Evolutionary conservation across 2,329 filamentous ascomycete genomes (phyloP), one percentile per base, ranked within the genome.

Genomic region (Cercospora nicotianae): DNA sequence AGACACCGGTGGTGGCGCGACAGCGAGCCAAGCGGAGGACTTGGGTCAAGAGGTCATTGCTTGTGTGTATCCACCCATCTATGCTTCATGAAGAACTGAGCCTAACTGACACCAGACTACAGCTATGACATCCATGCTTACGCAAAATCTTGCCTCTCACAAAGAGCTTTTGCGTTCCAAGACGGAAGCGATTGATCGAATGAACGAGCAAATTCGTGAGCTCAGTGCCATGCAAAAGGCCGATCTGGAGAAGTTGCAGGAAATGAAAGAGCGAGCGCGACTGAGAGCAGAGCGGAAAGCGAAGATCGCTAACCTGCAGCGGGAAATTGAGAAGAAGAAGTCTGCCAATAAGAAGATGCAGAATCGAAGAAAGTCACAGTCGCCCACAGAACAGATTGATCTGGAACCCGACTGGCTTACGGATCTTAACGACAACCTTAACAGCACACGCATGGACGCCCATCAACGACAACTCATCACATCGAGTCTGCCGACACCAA

Each of bases 61-160:
- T 30, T 90, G 91, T 94, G 82, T 86, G 91, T 87, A 66, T 53
- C 33, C 18, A 55, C 58, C 45, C 63, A 31, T 42, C 30, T 51
- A 67, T 31, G 23, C 13, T 59, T 59, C 30, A 53, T 30, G 36
- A 64, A 64, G 62, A 64, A 64, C 62, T 53, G 63, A 63, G 60
- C 64, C 62, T 67, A 61, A 64, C 67, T 69, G 67, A 72, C 67
- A 64, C 60, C 36, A 77, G 36, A 72, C 73, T 62, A 64, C 75
- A 89, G 91, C 94, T 60, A 94, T 97, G 75, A 92, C 91, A 53
- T 90, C 92, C 72, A 89, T 96, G 60, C 85, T 99, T 23, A 89
- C 88, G 53, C 89, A 93, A 73, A 91, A 93, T 5, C 89, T 93
- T 60, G 86, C 89, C 53, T 89, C 92, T 55, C 94, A 97, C 77